Evolutionary conservation across 495 filamentous ascomycete species (phyloP).

Genomic region (Cenococcum geophilum): DNA sequence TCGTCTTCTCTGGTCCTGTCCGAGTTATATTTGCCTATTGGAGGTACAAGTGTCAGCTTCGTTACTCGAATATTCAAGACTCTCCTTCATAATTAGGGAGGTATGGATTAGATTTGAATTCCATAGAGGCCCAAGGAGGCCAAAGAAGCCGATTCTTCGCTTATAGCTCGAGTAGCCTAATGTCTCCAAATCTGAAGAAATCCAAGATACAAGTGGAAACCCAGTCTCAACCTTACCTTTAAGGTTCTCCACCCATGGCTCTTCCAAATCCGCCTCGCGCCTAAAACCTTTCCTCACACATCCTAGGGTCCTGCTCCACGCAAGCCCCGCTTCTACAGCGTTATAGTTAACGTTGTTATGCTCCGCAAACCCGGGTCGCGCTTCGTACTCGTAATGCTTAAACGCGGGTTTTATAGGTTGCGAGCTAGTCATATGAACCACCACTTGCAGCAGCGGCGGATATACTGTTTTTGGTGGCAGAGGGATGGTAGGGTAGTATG

Average conservation of each 20-base stretch:
- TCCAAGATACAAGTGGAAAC: not conserved
- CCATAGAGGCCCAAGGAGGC: too few relatives aligned
- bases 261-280: conserved; percentile 17
- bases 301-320: conserved; percentile 51
- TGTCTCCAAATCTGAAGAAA: not conserved
- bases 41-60: not conserved
- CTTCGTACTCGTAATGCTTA: conserved; percentile 23
- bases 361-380: conserved; percentile 49
- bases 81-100: too few relatives aligned
- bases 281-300: conserved; percentile 35
- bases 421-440: conserved; percentile 50
- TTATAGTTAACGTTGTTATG: conserved; percentile 47
- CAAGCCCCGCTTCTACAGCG: conserved; percentile 47
- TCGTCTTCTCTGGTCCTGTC: conserved; percentile 13
- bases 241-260: not conserved
- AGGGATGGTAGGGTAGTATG: conserved; percentile 55
- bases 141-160: not conserved
- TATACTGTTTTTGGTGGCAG: conserved; percentile 47
- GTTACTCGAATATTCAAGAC: too few relatives aligned
- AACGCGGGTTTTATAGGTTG: conserved; percentile 22
- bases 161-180: not conserved
- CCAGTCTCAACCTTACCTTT: not conserved
- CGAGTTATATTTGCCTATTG: conserved; percentile 15
- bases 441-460: conserved; percentile 44
- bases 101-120: too few relatives aligned